Conservation (phyloP, 2,329 filamentous ascomycete genomes). For the Neopestalotiopsis sp. region DNA sequence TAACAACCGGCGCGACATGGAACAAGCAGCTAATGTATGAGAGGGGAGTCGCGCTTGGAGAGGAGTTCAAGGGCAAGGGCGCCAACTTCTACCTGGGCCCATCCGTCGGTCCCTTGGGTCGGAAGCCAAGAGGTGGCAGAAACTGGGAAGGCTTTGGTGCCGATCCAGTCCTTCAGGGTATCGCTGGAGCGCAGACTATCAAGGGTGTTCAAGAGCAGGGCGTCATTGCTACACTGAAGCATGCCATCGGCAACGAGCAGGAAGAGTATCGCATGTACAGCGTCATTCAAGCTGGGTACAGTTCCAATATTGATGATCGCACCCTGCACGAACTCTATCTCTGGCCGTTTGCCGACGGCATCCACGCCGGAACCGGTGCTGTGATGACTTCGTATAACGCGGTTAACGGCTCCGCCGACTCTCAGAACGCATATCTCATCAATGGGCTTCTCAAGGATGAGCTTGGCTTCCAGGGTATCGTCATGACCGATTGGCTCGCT, state of each 20-base stretch:
- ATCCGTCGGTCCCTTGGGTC: slow-evolving; percentile 72
- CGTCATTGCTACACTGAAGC: slow-evolving; percentile 63
- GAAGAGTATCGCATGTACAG: slow-evolving; percentile 62
- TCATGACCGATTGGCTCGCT: slow-evolving; percentile 78
- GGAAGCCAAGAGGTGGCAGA: slow-evolving; percentile 74
- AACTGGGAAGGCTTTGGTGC: slow-evolving; percentile 79
- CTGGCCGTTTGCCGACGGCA: slow-evolving; percentile 81
- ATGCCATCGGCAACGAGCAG: slow-evolving; percentile 61
- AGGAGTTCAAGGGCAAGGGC: slow-evolving; percentile 77
- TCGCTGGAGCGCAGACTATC: slow-evolving; percentile 56
- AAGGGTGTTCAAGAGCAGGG: slow-evolving; percentile 62
- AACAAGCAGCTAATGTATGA: slow-evolving; percentile 75
- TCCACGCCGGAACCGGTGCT: slow-evolving; percentile 77
- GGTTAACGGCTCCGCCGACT: slow-evolving; percentile 70
- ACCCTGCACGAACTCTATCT: slow-evolving; percentile 73
- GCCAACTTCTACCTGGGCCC: slow-evolving; percentile 75
- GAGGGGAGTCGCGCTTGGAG: slow-evolving; percentile 70
- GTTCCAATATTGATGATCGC: slow-evolving; percentile 61
- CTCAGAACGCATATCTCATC: slow-evolving; percentile 71
- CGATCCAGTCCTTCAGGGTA: slow-evolving; percentile 69
- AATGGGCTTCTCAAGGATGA: slow-evolving; percentile 77
- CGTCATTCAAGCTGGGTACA: slow-evolving; percentile 58
- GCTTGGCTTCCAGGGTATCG: slow-evolving; percentile 73
- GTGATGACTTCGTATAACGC: slow-evolving; percentile 86
- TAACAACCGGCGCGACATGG: slow-evolving; percentile 77